Conservation (phyloP, 345 rosid genomes). For the Pelargonium nanum region DNA sequence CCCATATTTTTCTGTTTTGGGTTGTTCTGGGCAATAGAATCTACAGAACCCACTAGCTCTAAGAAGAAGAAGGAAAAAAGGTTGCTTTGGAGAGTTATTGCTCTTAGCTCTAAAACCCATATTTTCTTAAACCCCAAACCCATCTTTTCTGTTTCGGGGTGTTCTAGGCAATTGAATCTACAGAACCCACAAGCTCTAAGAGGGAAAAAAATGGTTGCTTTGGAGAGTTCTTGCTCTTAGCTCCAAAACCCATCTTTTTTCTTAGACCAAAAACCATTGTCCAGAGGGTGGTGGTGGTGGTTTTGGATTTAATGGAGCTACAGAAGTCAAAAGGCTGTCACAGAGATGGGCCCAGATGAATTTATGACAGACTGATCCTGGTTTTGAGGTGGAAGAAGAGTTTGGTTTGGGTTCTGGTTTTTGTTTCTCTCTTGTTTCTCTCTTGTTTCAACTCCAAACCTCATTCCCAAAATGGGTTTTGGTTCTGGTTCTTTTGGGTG, state of each 20-base stretch:
- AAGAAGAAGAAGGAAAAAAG: no score
- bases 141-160: not conserved
- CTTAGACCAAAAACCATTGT: not conserved
- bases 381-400: not conserved
- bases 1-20: no score
- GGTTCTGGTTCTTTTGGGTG: slow-evolving; percentile 25
- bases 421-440: no score
- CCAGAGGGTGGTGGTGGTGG: slow-evolving; percentile 1
- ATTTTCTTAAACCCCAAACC: not conserved
- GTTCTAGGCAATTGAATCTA: not conserved
- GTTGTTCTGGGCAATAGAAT: no score
- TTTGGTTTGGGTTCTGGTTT: slow-evolving; percentile 10
- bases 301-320: slow-evolving; percentile 11
- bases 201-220: slow-evolving; percentile 1
- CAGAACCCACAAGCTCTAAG: not conserved
- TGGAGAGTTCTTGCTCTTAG: not conserved
- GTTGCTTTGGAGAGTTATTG: no score
- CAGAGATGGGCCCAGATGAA: not conserved
- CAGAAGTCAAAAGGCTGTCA: not conserved
- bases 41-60: no score
- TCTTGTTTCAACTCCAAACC: slow-evolving; percentile 6
- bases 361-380: not conserved
- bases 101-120: no score
- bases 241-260: not conserved
- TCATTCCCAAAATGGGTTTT: slow-evolving; percentile 44